Evolutionary conservation across 129 eudicot species (phyloP), one percentile per base, ranked within the genome.

Genomic region (Calendula officinalis): DNA sequence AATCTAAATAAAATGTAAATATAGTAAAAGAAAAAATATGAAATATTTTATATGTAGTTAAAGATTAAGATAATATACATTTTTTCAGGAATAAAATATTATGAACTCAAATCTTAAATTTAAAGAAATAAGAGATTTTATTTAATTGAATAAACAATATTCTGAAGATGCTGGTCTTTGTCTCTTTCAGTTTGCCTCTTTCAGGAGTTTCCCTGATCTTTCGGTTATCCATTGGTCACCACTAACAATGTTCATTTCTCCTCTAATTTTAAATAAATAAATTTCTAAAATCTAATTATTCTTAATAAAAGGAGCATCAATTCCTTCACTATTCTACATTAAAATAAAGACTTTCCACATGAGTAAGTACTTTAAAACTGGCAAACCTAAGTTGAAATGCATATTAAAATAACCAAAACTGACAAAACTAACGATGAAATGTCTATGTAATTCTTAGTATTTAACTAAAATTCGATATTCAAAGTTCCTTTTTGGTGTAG

Each of bases 181-280:
- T 67, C 52, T 62, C 52, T 67, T 57, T 52, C 30, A 50, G 38
- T 52, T 52, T 42, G 72, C n/a, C 52, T 67, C 52, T 67, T 66
- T 51, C 50, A 51, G 37, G 38, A 51, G 14, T 43, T 53, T 27
- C 72, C 54, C 32, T 67, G 72, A 11, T 67, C 63, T 41, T 67
- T 67, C 62, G 48, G 53, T 8, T 30, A 67, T 38, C 72, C 72
- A 67, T 54, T 44, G 42, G 72, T 42, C 54, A 67, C 72, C 49
- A 51, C 71, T 12, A 51, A 38, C 10, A 17, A 36, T 51, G 50
- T 66, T 64, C 47, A 64, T 46, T 13, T 15, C 34, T 15, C 15
- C 40, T 47, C 57, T 64, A 34, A 8, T 36, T 53, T 8, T 53
- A 27, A 53, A 8, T n/a, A 47, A 47, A 42, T 42, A 7, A 42